These are phyloP conservation scores for grape (Vitis vinifera) DNA, from an alignment of 164 flowering plant genomes.

Conservation along the genomic window DNA sequence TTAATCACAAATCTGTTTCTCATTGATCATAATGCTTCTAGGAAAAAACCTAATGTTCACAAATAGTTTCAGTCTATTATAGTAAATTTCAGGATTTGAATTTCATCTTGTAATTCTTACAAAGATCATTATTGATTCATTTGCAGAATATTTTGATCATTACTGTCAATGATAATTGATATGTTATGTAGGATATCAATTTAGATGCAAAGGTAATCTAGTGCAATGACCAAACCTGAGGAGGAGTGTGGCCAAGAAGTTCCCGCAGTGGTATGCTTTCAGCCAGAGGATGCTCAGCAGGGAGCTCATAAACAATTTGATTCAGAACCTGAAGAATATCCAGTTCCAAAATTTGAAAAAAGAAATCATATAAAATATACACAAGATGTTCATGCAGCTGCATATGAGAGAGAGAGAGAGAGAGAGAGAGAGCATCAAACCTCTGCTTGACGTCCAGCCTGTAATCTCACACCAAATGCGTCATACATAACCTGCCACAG, in stretches of 20 bases:
- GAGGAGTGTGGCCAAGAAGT: slow-evolving; percentile 97
- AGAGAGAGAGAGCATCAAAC: slow-evolving; percentile 36
- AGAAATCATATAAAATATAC: not conserved
- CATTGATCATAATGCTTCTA: too few species aligned
- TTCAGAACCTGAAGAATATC: slow-evolving; percentile 66
- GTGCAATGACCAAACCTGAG: slow-evolving; percentile 54
- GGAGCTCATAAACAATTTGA: slow-evolving; percentile 93
- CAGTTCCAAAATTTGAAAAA: not conserved
- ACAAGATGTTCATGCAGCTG: not conserved
- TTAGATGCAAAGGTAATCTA: not conserved
- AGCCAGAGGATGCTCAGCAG: slow-evolving; percentile 93
- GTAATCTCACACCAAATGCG: slow-evolving; percentile 91
- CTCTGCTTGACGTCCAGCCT: slow-evolving; percentile 99
- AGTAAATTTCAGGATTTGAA: too few species aligned
- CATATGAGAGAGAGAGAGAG: slow-evolving; percentile 5
- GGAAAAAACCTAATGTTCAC: too few species aligned
- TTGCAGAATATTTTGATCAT: too few species aligned
- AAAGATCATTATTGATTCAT: too few species aligned
- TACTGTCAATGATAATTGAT: not conserved
- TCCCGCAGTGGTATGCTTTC: slow-evolving; percentile 88
- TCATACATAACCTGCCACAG: slow-evolving; percentile 92
- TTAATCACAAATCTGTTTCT: not conserved
- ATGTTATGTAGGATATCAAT: not conserved
- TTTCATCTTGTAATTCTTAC: too few species aligned
- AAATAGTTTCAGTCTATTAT: too few species aligned